Conservation (phyloP, 805 yeast species). For the Pichia phayaonensis region DNA sequence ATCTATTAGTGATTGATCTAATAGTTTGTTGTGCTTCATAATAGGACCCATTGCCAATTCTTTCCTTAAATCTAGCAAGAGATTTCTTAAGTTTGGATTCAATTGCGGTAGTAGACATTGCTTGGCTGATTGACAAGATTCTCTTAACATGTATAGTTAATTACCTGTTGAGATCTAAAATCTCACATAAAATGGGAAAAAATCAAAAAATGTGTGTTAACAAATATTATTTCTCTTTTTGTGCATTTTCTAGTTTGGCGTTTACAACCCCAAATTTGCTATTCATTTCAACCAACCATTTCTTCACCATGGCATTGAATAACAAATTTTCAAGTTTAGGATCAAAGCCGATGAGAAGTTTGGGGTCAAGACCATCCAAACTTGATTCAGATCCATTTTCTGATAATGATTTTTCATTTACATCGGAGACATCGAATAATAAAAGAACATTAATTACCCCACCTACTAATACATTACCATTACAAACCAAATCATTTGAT, state of each 20-base stretch:
- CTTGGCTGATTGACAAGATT: neutral
- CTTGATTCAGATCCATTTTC: neutral
- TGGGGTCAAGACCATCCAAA: neutral
- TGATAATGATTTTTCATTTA: neutral
- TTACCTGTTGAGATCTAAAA: neutral
- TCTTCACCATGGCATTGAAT: neutral
- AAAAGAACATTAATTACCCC: neutral
- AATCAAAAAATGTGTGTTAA: too few relatives aligned
- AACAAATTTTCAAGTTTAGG: neutral
- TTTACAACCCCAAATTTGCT: too few relatives aligned
- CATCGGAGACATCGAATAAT: neutral
- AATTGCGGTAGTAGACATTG: constrained; percentile 2
- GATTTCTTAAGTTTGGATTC: constrained; percentile 47
- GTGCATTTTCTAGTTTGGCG: neutral
- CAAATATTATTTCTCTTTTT: too few relatives aligned
- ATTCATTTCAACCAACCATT: too few relatives aligned
- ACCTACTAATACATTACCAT: neutral
- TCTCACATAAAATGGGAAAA: too few relatives aligned
- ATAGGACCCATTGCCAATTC: constrained; percentile 66
- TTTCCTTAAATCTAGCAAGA: constrained; percentile 52
- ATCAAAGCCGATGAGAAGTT: neutral
- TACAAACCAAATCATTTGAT: neutral
- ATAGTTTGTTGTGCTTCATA: constrained; percentile 96
- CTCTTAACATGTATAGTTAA: neutral
- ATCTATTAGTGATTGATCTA: constrained; percentile 81